Base-by-base conservation (phyloP, 179 eudicot species). In the Dionaea muscipula region DNA sequence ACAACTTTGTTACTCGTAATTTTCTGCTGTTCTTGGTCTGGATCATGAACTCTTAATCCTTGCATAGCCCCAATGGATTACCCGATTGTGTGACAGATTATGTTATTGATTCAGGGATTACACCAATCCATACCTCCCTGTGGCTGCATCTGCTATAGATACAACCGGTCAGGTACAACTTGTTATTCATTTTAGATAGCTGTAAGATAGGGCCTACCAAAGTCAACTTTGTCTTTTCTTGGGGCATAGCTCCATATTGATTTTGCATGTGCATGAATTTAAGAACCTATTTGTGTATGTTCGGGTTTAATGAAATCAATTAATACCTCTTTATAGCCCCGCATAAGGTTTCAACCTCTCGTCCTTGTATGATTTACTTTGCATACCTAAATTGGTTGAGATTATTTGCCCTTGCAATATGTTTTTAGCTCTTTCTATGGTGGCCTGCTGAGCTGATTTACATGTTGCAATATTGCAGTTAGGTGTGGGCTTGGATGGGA, bases 111-210 rank as follows among this genome's bases (percentile, higher is more conserved):
- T 44, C 68, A 91, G 98, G 94, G 98, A 91, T 68, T 91, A 91
- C 63, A 88, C 98, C 17, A 91, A 91, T 64, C 94, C 91, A 33
- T 77, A 60, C 47, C 96, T 91, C 60, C 98, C 98, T 47, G 94
- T 91, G 47, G 94, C 95, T 59, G 86, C 94, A 5, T 91, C 98
- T 23, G 98, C 98, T 48, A 81, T 88, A 55, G 96, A 91, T 66
- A 75, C 94, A 16, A 66, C 72, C 63, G 94, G 98, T 56, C 98
- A 87, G 94, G 98, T 91, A 78, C 51, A 33, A 49, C 53, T 10
- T 3, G 10, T 11, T 11, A n/a, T 15, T 2, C 19, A 19, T n/a
- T 17, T n/a, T 19, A 43, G 2, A 15, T n/a, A n/a, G 16, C 43
- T 11, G 43, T 6, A 43, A 1, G 1, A 7, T 43, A 19, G 17